phyloP scores from a whole-genome alignment of 331 rosid genomes.

The Acacia pycnantha region DNA sequence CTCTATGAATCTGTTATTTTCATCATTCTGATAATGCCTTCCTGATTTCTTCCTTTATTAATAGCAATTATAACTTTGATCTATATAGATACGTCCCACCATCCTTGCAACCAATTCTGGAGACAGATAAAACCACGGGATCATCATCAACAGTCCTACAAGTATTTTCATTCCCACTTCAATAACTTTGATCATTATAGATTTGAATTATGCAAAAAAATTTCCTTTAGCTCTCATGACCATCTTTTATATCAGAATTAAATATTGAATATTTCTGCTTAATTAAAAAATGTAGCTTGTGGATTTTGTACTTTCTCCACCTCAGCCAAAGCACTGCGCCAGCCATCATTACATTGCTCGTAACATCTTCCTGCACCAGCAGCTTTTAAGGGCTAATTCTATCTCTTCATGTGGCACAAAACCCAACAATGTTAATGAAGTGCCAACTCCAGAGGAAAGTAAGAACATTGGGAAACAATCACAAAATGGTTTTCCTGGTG shows the following conservation, averaged over 20 bases:
- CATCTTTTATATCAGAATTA: neutral
- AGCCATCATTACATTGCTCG: conserved; percentile 72
- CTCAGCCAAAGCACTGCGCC: conserved; percentile 53
- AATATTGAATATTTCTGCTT: conserved; percentile 18
- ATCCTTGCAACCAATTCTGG: conserved; percentile 38
- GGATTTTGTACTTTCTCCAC: conserved; percentile 39
- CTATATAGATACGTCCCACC: conserved; percentile 37
- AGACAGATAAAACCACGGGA: conserved; percentile 26
- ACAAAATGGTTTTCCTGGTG: conserved; percentile 34
- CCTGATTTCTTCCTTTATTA: conserved; percentile 13
- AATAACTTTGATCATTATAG: no score
- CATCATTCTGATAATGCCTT: conserved; percentile 14
- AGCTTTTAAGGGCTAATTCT: conserved; percentile 44
- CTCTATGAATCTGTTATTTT: conserved; percentile 19
- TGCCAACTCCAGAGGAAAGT: conserved; percentile 33
- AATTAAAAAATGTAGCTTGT: conserved; percentile 46
- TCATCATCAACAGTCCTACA: conserved; percentile 33
- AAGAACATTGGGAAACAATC: conserved; percentile 34
- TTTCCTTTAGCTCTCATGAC: neutral
- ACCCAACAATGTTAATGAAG: conserved; percentile 32
- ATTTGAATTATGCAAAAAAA: neutral
- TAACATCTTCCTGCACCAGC: conserved; percentile 57
- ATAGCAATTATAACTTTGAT: conserved; percentile 24
- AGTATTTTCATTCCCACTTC: conserved; percentile 37
- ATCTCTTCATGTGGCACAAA: conserved; percentile 42